These are phyloP conservation scores for Hypseocharis bilobata DNA, from an alignment of 441 rosid species.

Conservation along the genomic window DNA sequence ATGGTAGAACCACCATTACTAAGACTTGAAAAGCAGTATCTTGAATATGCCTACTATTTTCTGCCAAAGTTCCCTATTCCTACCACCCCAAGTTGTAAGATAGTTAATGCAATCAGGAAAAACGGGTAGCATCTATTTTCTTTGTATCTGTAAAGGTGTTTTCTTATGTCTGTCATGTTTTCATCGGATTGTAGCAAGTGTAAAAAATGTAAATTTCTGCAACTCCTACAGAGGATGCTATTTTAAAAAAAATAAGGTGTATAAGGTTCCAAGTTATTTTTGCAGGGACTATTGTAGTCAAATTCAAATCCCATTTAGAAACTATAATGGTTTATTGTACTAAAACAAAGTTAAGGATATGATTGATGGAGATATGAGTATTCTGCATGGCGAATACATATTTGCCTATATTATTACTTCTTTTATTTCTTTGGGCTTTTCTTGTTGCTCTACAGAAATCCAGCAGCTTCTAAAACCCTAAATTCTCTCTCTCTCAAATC, in stretches of 20 bases:
- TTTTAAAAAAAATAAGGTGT: background rate
- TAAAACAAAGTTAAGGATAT: background rate
- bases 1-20: background rate
- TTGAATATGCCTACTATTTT: background rate
- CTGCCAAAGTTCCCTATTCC: background rate
- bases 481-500: background rate
- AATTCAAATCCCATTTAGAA: background rate
- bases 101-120: background rate
- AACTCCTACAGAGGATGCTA: background rate
- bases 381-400: background rate
- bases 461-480: background rate
- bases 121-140: too few species aligned
- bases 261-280: background rate
- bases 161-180: background rate
- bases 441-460: background rate
- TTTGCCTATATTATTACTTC: background rate
- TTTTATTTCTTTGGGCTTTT: background rate
- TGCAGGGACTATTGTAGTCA: background rate
- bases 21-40: background rate
- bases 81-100: background rate
- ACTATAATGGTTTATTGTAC: background rate
- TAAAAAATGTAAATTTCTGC: background rate
- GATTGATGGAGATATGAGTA: background rate
- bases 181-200: background rate
- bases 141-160: background rate